Evolutionary conservation across 1,284 basidiomycete species (phyloP).

Genomic region (Inonotus hispidus): DNA sequence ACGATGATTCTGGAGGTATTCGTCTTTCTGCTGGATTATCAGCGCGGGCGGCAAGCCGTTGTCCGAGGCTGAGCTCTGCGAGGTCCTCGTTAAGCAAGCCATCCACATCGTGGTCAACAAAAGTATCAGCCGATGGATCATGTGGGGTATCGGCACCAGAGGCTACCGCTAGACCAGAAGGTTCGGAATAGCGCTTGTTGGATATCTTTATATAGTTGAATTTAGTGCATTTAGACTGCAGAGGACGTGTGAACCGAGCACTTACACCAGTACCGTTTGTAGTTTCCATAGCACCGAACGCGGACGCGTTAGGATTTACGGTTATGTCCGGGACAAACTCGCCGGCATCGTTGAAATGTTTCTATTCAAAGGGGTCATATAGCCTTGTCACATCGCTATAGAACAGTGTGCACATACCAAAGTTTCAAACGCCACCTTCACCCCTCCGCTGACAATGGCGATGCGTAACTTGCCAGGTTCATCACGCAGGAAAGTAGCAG

Average conservation of each 20-base stretch:
- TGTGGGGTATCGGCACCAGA: conserved; percentile 61
- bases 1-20: conserved; percentile 23
- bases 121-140: conserved; percentile 51
- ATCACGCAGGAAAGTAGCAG: conserved; percentile 40
- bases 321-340: conserved; percentile 55
- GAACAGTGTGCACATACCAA: conserved; percentile 41
- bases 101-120: conserved; percentile 45
- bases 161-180: conserved; percentile 50
- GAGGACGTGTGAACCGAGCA: conserved; percentile 16
- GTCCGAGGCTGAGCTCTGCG: conserved; percentile 85
- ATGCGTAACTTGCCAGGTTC: conserved; percentile 47
- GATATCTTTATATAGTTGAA: conserved; percentile 28
- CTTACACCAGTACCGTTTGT: conserved; percentile 17
- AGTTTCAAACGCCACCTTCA: conserved; percentile 63
- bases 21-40: conserved; percentile 37
- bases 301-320: conserved; percentile 14
- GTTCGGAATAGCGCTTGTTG: conserved; percentile 60
- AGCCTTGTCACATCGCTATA: background rate
- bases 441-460: conserved; percentile 58
- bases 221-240: background rate
- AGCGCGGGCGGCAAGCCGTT: conserved; percentile 72
- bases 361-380: conserved; percentile 28
- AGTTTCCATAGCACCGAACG: background rate
- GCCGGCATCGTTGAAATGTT: conserved; percentile 50
- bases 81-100: conserved; percentile 78